Base-by-base conservation (phyloP, 2,329 filamentous ascomycete species). In the Amesomyces nigricolor region DNA sequence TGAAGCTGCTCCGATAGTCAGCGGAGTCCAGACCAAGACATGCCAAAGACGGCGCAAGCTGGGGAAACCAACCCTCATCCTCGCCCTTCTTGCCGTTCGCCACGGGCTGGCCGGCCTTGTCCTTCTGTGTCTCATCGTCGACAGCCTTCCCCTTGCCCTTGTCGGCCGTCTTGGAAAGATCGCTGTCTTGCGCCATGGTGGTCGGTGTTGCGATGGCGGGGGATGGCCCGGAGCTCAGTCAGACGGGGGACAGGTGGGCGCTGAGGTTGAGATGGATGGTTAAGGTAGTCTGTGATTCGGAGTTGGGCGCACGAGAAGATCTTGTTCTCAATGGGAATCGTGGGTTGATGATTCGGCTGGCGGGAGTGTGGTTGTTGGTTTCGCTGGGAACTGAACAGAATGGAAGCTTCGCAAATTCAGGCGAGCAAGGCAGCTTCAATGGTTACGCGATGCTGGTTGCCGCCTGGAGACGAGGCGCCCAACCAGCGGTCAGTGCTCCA, bases 131-230 rank as follows among this genome's bases (percentile, higher is more conserved):
- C 52, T 83, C 81, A 64, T 79, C 77, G 57, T 89, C 86, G 60
- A 85, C 79, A 61, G 86, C 90, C 79, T 97, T 99, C 71, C 85
- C 92, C 80, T 99, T 99, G 75, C 91, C 91, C 82, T 97, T 97
- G 75, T 96, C 90, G 72, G 85, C 81, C 71, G 87, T 78, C 74
- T 88, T 89, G 72, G 88, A 81, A 79, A 86, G 82, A 76, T 95
- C 89, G 77, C 87, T 89, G 75, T 95, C 90, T 80, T 95, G 89
- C 76, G 91, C 91, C 94, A 97, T 96, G 63, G 56, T 68, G 30
- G 13, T 45, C 16, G 30, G 48, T 19, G 47, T 11, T 35, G 32
- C 32, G 53, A 48, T 58, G 56, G 54, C 49, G 57, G 58, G 22
- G 55, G 22, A 37, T 43, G 46, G 50, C 48, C 52, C 44, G 45